Evolutionary conservation across 345 rosid genomes (phyloP), one percentile per base, ranked within the genome.

Genomic region (Clausena lansium): DNA sequence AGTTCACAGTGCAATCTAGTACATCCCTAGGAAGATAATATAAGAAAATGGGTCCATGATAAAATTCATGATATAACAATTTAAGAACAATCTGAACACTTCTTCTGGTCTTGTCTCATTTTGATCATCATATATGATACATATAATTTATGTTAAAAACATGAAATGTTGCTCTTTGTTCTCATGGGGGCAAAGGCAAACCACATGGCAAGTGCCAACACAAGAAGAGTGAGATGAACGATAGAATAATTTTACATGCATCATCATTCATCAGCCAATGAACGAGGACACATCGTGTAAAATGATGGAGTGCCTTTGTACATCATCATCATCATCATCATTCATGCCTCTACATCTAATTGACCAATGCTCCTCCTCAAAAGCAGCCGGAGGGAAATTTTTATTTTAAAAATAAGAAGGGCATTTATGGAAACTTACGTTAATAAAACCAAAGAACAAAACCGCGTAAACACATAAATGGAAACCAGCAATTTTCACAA

Each of bases 1-100:
- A 86, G 95, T 85, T 85, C 89, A 84, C 81, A 73, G 65, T 73
- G 79, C 83, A 87, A 85, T 84, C 86, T 85, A 89, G 80, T 79
- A 65, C 77, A 80, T 50, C 70, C 83, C 83, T 70, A 77, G 38
- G 54, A 33, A 79, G 59, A 83, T 84, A 77, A 65, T 77, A 73
- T 79, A 74, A 65, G 5, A 82, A 75, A 76, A 78, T 66, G 52
- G 20, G 7, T 71, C 30, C 45, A 32, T 71, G 13, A 7, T n/a
- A n/a, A n/a, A n/a, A n/a, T 73, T 65, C 59, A 9, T 75, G 24
- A 36, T 65, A 50, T 50, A 70, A 52, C 15, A n/a, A n/a, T n/a
- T 5, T 47, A 50, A n/a, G 70, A 50, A 75, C 9, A 63, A 75
- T 47, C 45, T 50, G n/a, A 62, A 58, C 17, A 19, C 15, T 4